Evolutionary conservation across 2,329 filamentous ascomycete genomes (phyloP).

Genomic region (Paecilomyces dactylethromorphus): DNA sequence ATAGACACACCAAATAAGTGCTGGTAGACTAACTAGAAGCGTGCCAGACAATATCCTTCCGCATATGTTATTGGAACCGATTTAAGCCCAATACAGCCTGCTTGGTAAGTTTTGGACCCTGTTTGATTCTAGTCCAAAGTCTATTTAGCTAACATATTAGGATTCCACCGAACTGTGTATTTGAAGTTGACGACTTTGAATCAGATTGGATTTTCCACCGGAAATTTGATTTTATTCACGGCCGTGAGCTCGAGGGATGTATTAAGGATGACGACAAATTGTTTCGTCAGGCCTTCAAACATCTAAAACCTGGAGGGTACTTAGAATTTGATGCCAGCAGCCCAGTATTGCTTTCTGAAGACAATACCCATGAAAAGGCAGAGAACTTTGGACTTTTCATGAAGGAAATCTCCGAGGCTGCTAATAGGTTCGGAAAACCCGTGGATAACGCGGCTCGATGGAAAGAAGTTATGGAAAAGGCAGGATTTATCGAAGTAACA

Average conservation of each 20-base stretch:
- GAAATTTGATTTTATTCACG: constrained; percentile 19
- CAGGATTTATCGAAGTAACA: constrained; percentile 7
- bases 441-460: constrained; percentile 11
- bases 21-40: too few species aligned
- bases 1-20: too few species aligned
- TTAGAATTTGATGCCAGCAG: constrained; percentile 37
- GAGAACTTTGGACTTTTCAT: constrained; percentile 19
- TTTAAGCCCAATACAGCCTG: constrained; percentile 14
- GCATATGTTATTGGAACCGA: constrained; percentile 14
- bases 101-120: constrained; percentile 7
- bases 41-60: constrained; percentile 14
- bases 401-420: constrained; percentile 20
- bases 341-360: constrained; percentile 19
- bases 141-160: constrained; percentile 5
- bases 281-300: constrained; percentile 6
- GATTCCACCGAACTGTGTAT: constrained; percentile 17
- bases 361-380: constrained; percentile 19
- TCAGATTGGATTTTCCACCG: constrained; percentile 13
- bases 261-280: constrained; percentile 12
- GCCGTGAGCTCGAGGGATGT: constrained; percentile 14
- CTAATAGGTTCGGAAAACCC: constrained; percentile 24
- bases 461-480: constrained; percentile 7
- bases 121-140: neutral
- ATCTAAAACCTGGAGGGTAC: constrained; percentile 41
- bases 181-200: constrained; percentile 20